phyloP scores from a whole-genome alignment of 192 early-diverging fungal genomes.

The Coemansia sp. region DNA sequence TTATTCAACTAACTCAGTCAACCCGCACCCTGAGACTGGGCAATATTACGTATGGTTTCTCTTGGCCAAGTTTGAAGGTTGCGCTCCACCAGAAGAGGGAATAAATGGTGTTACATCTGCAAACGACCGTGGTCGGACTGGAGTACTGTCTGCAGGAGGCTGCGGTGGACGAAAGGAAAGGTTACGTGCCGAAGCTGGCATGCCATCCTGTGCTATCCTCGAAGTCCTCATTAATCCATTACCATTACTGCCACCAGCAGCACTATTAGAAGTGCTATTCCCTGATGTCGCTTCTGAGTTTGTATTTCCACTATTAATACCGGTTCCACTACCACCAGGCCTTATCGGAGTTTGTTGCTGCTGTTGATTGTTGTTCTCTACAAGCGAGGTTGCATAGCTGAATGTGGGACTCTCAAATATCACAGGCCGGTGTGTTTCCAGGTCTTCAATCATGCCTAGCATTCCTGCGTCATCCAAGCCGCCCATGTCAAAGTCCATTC shows the following conservation, averaged over 20 bases:
- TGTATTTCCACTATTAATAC: too few relatives aligned
- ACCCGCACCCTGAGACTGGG: too few relatives aligned
- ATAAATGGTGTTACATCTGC: constrained; percentile 31
- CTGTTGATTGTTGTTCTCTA: not conserved
- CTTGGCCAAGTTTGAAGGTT: too few relatives aligned
- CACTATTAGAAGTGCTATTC: not conserved
- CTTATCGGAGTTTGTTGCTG: constrained; percentile 14
- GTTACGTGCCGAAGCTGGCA: constrained; percentile 13
- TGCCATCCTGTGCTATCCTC: not conserved
- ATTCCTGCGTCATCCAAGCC: constrained; percentile 30
- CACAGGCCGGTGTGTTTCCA: constrained; percentile 42
- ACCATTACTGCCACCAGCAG: not conserved
- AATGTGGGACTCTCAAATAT: constrained; percentile 34
- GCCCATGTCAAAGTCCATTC: constrained; percentile 43
- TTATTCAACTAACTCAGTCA: too few relatives aligned
- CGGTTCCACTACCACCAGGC: not conserved
- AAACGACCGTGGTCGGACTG: constrained; percentile 30
- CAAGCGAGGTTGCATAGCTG: constrained; percentile 1
- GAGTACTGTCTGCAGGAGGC: constrained; percentile 4
- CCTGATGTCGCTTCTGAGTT: not conserved
- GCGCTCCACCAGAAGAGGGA: constrained; percentile 13
- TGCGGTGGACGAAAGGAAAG: constrained; percentile 19
- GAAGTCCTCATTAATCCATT: not conserved
- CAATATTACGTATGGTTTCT: too few relatives aligned
- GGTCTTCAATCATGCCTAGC: constrained; percentile 29